Evolutionary conservation across 78 protist species (phyloP), one percentile per base, ranked within the genome.

Genomic region (Protostelium mycophagum): DNA sequence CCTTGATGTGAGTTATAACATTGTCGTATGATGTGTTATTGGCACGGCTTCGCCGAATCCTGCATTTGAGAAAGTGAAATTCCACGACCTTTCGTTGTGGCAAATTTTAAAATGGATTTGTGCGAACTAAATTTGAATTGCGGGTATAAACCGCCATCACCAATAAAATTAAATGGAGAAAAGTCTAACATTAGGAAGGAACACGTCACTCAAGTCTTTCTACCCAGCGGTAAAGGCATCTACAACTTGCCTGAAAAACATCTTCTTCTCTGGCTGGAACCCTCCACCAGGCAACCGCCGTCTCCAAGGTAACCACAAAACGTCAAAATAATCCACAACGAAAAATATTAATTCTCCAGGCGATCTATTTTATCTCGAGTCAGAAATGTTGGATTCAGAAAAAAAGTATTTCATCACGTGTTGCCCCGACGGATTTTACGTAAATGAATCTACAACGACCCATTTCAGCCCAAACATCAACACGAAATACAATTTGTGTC

Each of bases 211-310:
- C 1, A 37, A 63, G 0, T 38, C 37, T 29, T 91, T 39, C 89
- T 94, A 38, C 38, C 93, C 95, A 89, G 35, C 35, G 28, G 38
- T 37, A 31, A 37, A 87, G 37, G 34, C 9, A n/a, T 28, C 38
- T n/a, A 51, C 85, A 29, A 88, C 89, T 38, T 91, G 93, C 10
- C 36, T 94, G 28, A 90, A 83, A 28, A 28, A 63, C n/a, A 90
- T 94, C 35, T 85, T 37, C 29, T 37, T 37, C 5, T 90, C 94
- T 85, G 96, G 96, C 28, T 94, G 96, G 96, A 85, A 88, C 29
- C 96, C 96, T 39, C 94, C 93, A 28, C 94, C 96, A 85, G 93
- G 91, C 9, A 88, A 83, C 23, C 91, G 96, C 39, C 25, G 83
- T 31, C 35, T 94, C 29, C 36, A n/a, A 51, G 73, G 73, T 51